Conservation (phyloP, 768 basidiomycete species). For the Cubamyces lactineus region DNA sequence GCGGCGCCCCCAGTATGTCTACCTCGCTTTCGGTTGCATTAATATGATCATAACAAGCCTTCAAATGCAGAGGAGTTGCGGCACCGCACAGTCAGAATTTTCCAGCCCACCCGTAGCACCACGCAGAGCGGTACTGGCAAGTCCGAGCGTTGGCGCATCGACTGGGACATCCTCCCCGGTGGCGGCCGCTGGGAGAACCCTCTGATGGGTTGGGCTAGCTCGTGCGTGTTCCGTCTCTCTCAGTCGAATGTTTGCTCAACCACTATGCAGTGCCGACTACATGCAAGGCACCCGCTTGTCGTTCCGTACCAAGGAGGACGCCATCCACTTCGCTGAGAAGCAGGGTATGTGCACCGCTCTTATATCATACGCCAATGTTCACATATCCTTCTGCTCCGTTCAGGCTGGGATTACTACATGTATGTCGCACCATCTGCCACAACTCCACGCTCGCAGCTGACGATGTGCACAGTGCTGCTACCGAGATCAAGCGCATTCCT, state of each 20-base stretch:
- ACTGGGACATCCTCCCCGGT: conserved; percentile 90
- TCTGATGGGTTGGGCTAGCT: conserved; percentile 95
- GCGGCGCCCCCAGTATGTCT: conserved; percentile 80
- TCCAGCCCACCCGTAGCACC: conserved; percentile 89
- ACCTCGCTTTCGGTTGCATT: background rate
- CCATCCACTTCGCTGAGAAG: conserved; percentile 94
- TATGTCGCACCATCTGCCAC: conserved; percentile 45
- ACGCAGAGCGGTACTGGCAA: conserved; percentile 94
- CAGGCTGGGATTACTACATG: conserved; percentile 94
- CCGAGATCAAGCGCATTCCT: conserved; percentile 67
- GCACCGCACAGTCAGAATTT: conserved; percentile 89
- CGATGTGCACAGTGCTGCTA: background rate
- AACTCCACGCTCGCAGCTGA: background rate
- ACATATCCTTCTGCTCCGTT: conserved; percentile 16
- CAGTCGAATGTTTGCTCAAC: background rate
- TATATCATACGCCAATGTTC: background rate
- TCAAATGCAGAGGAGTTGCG: conserved; percentile 69
- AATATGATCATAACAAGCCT: conserved; percentile 10
- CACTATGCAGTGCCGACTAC: conserved; percentile 78
- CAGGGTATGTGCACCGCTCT: conserved; percentile 61
- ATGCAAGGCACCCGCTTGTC: conserved; percentile 88
- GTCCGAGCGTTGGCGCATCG: conserved; percentile 88
- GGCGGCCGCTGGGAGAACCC: conserved; percentile 97
- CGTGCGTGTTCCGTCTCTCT: conserved; percentile 54
- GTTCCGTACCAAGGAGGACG: conserved; percentile 88